Evolutionary conservation across 106 monocot species (phyloP).

Genomic region (Platanthera zijinensis): DNA sequence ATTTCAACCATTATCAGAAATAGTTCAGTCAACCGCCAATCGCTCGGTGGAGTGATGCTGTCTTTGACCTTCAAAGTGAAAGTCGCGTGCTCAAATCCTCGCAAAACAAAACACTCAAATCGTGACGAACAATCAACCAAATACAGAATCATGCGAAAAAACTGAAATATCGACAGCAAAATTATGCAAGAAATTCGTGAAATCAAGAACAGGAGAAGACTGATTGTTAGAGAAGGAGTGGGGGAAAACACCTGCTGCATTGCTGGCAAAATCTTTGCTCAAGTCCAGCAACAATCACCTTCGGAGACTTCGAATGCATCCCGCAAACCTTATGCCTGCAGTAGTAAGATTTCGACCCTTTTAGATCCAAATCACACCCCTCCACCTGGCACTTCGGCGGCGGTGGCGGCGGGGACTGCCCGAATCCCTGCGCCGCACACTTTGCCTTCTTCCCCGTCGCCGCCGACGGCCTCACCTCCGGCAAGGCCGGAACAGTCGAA

Average conservation of each 20-base stretch:
- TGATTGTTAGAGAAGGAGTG: neutral
- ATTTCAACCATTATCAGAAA: neutral
- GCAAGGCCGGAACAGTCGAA: neutral
- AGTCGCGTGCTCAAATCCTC: no score
- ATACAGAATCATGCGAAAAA: neutral
- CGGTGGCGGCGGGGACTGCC: slow-evolving; percentile 5
- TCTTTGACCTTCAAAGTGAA: no score
- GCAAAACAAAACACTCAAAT: no score
- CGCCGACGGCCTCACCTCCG: slow-evolving; percentile 1
- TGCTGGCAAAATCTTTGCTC: slow-evolving; percentile 44
- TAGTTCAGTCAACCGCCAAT: no score
- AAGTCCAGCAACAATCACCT: slow-evolving; percentile 27
- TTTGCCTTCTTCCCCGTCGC: slow-evolving; percentile 16
- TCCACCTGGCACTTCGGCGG: slow-evolving; percentile 36
- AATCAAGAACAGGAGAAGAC: neutral
- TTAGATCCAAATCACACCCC: slow-evolving; percentile 32
- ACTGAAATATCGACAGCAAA: neutral
- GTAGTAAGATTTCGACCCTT: slow-evolving; percentile 29
- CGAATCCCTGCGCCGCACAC: slow-evolving; percentile 5
- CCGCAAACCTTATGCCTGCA: slow-evolving; percentile 37
- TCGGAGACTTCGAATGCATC: slow-evolving; percentile 32
- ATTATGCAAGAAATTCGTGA: neutral
- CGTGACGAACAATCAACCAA: neutral
- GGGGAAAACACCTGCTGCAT: slow-evolving; percentile 30
- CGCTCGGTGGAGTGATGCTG: no score